Evolutionary conservation across 192 early-diverging fungal species (phyloP), one percentile per base, ranked within the genome.

Genomic region (Coemansia erecta): DNA sequence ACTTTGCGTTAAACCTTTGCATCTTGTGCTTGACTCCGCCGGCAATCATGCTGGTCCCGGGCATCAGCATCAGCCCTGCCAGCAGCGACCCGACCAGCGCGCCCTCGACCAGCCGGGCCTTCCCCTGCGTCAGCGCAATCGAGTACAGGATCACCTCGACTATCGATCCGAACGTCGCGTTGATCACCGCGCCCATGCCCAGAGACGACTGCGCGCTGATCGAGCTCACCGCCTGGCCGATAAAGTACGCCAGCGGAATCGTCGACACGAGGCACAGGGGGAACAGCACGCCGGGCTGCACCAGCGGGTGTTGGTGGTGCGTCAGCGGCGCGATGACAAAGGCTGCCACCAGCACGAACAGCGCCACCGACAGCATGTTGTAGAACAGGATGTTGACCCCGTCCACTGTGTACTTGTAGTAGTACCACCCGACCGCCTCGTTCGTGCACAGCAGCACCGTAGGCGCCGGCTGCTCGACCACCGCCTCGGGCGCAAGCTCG

Each of bases 381-480:
- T 97, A 90, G 70, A 98, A 89, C 55, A 97, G 87, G 58, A 98
- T 93, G 82, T 97, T 98, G 82, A 96, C 89, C 23, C 97, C 97
- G 37, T 94, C 93, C 18, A 92, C 85, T 1, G 94, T 97, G 77
- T 93, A 96, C 77, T 96, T 96, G 85, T 94, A 94, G 80, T 97
- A 98, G 72, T 91, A 89, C 53, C 85, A 81, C n/a, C 97, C 97
- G 24, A 92, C 78, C 1, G 94, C 94, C 44, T 89, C 83, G 55
- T 92, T 90, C 0, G 89, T 93, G 72, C 93, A 95, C 45, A 98
- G 80, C 42, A 98, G 78, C 46, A 95, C 80, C 21, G 71, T 74
- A 11, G 65, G 72, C 39, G 64, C 61, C n/a, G 60, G 73, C 64
- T 63, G 70, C 70, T 66, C 82, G 52, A 63, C 63, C 35, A 46